phyloP scores from a whole-genome alignment of 805 yeast species.

The Ogataea ganodermae region DNA sequence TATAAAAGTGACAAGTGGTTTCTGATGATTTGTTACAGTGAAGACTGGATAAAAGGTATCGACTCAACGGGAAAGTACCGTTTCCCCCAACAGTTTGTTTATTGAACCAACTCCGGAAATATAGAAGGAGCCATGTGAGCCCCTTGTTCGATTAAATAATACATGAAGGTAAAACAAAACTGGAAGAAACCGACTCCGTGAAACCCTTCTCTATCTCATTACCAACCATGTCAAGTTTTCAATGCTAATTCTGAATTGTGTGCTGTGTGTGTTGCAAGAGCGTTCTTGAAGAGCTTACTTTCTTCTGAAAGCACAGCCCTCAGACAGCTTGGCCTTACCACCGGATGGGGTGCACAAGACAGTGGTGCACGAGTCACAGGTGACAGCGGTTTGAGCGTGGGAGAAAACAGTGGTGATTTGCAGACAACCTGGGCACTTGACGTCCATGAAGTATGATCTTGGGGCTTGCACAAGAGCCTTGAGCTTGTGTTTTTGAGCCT shows the following conservation, averaged over 20 bases:
- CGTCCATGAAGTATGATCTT: slow-evolving; percentile 99
- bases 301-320: slow-evolving; percentile 99
- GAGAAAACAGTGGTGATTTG: slow-evolving; percentile 99
- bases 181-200: slow-evolving; percentile 7
- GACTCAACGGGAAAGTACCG: not conserved
- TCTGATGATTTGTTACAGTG: not conserved
- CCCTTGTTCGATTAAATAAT: slow-evolving; percentile 8
- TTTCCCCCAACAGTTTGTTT: not conserved
- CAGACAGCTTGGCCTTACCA: slow-evolving; percentile 99
- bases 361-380: slow-evolving; percentile 98
- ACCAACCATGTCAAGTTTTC: slow-evolving; percentile 9
- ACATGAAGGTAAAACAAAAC: slow-evolving; percentile 9
- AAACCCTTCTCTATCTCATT: slow-evolving; percentile 5
- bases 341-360: slow-evolving; percentile 99
- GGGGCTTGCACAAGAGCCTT: slow-evolving; percentile 97
- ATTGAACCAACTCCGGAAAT: slow-evolving; percentile 6
- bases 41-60: not conserved
- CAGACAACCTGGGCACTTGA: slow-evolving; percentile 99
- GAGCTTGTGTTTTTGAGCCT: slow-evolving; percentile 95
- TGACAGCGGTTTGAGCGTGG: slow-evolving; percentile 99
- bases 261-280: slow-evolving; percentile 7
- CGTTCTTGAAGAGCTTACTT: slow-evolving; percentile 56
- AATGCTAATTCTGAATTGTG: slow-evolving; percentile 10
- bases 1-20: not conserved
- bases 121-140: slow-evolving; percentile 7